phyloP scores from a whole-genome alignment of 2,329 filamentous ascomycete species.

The Periconia macrospinosa region DNA sequence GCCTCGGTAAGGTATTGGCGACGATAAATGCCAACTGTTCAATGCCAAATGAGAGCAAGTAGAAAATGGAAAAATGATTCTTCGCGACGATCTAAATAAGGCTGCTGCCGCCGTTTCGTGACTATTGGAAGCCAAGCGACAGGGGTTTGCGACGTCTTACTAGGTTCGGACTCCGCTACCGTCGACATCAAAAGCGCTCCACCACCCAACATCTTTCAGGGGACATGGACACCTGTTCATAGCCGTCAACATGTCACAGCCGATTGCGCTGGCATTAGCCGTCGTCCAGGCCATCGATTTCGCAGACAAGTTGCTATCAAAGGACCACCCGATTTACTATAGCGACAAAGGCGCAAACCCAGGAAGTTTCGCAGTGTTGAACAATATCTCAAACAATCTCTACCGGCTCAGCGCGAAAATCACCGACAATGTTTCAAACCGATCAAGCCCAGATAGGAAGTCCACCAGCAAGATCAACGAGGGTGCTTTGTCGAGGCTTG shows the following conservation, averaged over 20 bases:
- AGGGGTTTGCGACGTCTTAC: not conserved
- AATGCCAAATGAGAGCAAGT: not conserved
- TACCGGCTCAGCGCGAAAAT: slow-evolving; percentile 24
- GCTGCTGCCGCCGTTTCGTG: not conserved
- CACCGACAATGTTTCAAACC: slow-evolving; percentile 21
- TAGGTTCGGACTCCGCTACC: slow-evolving; percentile 2
- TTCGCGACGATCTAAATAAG: not conserved
- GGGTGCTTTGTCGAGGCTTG: slow-evolving; percentile 22
- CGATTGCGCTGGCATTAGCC: slow-evolving; percentile 21
- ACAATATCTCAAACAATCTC: slow-evolving; percentile 24
- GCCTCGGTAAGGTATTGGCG: not conserved
- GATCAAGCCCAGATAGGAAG: slow-evolving; percentile 18
- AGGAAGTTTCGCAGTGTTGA: slow-evolving; percentile 23
- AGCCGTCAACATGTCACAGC: slow-evolving; percentile 1
- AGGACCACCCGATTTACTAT: slow-evolving; percentile 27
- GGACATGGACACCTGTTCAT: slow-evolving; percentile 2
- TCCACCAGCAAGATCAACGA: slow-evolving; percentile 26
- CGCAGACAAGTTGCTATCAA: slow-evolving; percentile 22
- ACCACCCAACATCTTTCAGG: not conserved
- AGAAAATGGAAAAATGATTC: not conserved
- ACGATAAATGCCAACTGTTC: not conserved
- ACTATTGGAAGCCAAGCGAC: not conserved
- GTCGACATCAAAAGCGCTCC: not conserved
- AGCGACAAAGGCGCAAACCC: slow-evolving; percentile 15
- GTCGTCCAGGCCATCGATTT: slow-evolving; percentile 28